Conservation (phyloP, 2,329 filamentous ascomycete genomes). For the Penicillium sp. region DNA sequence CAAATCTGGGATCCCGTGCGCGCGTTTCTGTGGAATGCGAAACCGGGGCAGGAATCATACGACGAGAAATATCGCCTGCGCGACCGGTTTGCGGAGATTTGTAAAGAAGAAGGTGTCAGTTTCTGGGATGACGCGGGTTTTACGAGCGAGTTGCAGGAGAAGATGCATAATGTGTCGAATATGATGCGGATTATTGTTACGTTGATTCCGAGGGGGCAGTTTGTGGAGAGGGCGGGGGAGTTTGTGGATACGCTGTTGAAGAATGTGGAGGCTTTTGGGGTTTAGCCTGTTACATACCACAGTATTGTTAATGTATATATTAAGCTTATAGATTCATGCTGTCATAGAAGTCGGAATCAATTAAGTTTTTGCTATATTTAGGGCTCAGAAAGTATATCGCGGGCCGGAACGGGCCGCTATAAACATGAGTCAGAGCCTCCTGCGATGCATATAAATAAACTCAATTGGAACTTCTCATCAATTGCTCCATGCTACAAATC, state of each 20-base stretch:
- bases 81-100: conserved; percentile 23
- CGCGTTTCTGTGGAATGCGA: conserved; percentile 35
- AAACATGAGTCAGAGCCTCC: too few relatives aligned
- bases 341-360: too few relatives aligned
- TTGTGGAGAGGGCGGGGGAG: conserved; percentile 17
- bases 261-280: conserved; percentile 8
- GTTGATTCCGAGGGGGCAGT: conserved; percentile 23
- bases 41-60: conserved; percentile 16
- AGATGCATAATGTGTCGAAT: conserved; percentile 26
- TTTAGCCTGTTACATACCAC: too few relatives aligned
- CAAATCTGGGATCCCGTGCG: conserved; percentile 33
- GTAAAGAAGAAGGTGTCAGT: conserved; percentile 16
- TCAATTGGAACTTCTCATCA: too few relatives aligned
- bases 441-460: too few relatives aligned
- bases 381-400: too few relatives aligned
- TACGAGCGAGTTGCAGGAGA: conserved; percentile 18
- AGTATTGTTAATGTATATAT: too few relatives aligned
- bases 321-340: too few relatives aligned
- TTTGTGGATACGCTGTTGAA: conserved; percentile 23
- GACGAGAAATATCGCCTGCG: conserved; percentile 22
- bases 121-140: conserved; percentile 13
- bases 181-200: conserved; percentile 28
- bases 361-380: too few relatives aligned
- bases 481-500: neutral
- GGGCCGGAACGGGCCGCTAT: too few relatives aligned